Conservation (phyloP, 208 protist genomes). For the Endotrypanum monterogeii region DNA sequence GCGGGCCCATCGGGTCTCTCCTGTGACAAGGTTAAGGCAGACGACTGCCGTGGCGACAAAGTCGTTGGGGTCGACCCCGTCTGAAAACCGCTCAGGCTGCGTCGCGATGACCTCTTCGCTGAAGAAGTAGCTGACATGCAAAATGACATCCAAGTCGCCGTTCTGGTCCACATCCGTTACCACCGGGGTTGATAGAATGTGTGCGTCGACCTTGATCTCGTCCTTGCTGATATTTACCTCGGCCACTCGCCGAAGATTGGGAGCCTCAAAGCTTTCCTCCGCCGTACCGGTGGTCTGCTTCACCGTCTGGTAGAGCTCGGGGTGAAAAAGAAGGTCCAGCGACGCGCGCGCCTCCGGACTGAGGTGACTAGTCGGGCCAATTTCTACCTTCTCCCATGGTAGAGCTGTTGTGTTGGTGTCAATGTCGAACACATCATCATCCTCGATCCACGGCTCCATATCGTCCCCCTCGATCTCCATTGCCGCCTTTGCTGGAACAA, state of each 20-base stretch:
- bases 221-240: constrained; percentile 35
- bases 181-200: constrained; percentile 88
- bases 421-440: constrained; percentile 17
- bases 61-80: constrained; percentile 56
- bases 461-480: neutral
- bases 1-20: constrained; percentile 83
- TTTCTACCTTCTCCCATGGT: constrained; percentile 9
- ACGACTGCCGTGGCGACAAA: constrained; percentile 91
- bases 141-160: constrained; percentile 82
- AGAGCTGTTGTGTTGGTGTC: constrained; percentile 1
- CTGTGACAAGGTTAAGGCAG: constrained; percentile 80
- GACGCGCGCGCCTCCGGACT: constrained; percentile 73
- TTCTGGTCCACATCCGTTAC: constrained; percentile 87
- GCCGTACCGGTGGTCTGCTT: constrained; percentile 28
- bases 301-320: constrained; percentile 55
- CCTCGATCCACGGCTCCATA: constrained; percentile 12
- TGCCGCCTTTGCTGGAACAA: neutral
- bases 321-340: constrained; percentile 76
- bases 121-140: constrained; percentile 93
- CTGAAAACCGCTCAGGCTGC: constrained; percentile 19
- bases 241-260: constrained; percentile 31
- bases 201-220: constrained; percentile 84
- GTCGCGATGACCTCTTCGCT: constrained; percentile 45
- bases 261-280: constrained; percentile 37
- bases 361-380: constrained; percentile 53